Conservation (phyloP, 202 grass and related monocot genomes). For the Elaeis oleifera region DNA sequence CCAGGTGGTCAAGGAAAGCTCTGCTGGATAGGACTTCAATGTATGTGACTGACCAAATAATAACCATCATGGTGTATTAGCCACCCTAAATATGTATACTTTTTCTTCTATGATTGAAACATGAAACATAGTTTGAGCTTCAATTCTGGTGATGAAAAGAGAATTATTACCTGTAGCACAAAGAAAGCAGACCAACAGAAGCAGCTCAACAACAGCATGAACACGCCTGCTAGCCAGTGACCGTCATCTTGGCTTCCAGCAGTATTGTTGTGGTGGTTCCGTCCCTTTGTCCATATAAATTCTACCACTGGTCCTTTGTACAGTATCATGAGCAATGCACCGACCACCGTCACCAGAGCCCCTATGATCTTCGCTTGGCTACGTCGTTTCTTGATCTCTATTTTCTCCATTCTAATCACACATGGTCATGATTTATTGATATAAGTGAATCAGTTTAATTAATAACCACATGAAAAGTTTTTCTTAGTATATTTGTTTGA, state of each 20-base stretch:
- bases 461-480: too few species aligned
- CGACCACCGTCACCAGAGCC: constrained; percentile 19
- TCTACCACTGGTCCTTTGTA: constrained; percentile 18
- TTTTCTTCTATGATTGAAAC: too few species aligned
- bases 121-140: too few species aligned
- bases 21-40: constrained; percentile 62
- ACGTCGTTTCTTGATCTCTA: constrained; percentile 11
- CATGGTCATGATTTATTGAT: too few species aligned
- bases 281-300: constrained; percentile 5
- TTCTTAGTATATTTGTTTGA: too few species aligned
- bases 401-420: constrained; percentile 23
- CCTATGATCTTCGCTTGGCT: constrained; percentile 26
- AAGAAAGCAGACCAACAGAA: constrained; percentile 22
- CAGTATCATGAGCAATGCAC: constrained; percentile 22
- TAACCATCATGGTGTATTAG: too few species aligned
- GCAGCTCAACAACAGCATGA: constrained; percentile 15
- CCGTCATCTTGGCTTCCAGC: not conserved
- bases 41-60: constrained; percentile 41
- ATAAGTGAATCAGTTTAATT: too few species aligned
- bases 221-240: constrained; percentile 8
- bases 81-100: too few species aligned
- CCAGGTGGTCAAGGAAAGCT: constrained; percentile 57
- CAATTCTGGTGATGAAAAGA: too few species aligned
- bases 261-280: not conserved
- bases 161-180: constrained; percentile 29